Percentiles rank a stretch among this genome's conserved stretches.
These are phyloP conservation scores for Ogataea allantospora DNA, from an alignment of 805 yeast species.

Conservation along the genomic window DNA sequence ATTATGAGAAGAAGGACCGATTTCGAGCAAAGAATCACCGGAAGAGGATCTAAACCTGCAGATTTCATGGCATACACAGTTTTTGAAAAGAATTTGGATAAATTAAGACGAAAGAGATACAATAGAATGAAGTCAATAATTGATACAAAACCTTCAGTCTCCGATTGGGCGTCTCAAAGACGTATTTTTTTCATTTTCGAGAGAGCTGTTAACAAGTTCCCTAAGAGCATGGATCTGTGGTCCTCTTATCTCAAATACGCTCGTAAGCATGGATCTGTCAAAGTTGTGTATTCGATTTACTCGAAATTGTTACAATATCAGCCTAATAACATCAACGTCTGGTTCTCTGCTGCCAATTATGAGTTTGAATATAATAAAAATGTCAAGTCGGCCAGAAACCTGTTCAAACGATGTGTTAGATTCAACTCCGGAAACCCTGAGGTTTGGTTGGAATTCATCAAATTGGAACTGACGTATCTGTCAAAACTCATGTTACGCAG, in stretches of 20 bases:
- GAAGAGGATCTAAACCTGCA: slow-evolving; percentile 74
- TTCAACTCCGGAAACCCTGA: slow-evolving; percentile 71
- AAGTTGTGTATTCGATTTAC: slow-evolving; percentile 71
- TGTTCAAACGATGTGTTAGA: slow-evolving; percentile 81
- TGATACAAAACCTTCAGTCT: slow-evolving; percentile 60
- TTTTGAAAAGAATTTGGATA: slow-evolving; percentile 78
- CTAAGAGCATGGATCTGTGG: slow-evolving; percentile 80
- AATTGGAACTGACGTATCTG: slow-evolving; percentile 82
- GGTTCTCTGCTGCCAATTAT: slow-evolving; percentile 94
- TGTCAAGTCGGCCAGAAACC: slow-evolving; percentile 81
- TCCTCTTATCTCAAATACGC: slow-evolving; percentile 67
- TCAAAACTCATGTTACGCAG: slow-evolving; percentile 83
- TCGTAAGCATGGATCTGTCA: slow-evolving; percentile 63
- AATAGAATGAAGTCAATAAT: slow-evolving; percentile 56
- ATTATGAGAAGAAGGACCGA: slow-evolving; percentile 93
- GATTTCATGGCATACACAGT: slow-evolving; percentile 79
- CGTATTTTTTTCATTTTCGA: slow-evolving; percentile 81
- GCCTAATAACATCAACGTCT: slow-evolving; percentile 85
- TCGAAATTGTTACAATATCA: slow-evolving; percentile 78
- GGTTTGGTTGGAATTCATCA: slow-evolving; percentile 84
- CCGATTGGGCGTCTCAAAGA: slow-evolving; percentile 85
- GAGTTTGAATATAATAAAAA: slow-evolving; percentile 88
- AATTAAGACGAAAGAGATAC: slow-evolving; percentile 68
- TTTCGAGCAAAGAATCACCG: slow-evolving; percentile 85
- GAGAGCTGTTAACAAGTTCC: slow-evolving; percentile 76